Conservation (phyloP, 2,329 filamentous ascomycete genomes). For the Penicillium occitanis region DNA sequence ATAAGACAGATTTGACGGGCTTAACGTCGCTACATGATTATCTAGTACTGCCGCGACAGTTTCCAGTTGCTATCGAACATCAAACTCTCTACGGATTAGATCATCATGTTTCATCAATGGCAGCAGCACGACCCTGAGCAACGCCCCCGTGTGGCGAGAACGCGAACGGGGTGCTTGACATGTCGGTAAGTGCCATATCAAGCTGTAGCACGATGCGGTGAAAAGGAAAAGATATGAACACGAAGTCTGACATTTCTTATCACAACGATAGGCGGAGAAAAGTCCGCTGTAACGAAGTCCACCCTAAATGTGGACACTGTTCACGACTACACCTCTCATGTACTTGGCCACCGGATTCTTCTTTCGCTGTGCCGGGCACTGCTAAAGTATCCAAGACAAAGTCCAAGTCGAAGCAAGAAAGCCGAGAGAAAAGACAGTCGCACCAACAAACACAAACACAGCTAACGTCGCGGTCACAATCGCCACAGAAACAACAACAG, state of each 20-base stretch:
- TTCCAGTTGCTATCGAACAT: neutral
- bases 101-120: constrained; percentile 19
- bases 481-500: constrained; percentile 10
- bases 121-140: constrained; percentile 18
- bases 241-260: neutral
- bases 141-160: constrained; percentile 16
- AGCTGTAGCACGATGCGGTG: neutral
- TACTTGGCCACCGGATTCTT: constrained; percentile 44
- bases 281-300: constrained; percentile 57
- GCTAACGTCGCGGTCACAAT: neutral
- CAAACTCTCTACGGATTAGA: neutral
- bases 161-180: constrained; percentile 19
- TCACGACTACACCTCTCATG: constrained; percentile 56
- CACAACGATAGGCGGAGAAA: constrained; percentile 48
- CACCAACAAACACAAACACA: neutral
- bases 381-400: constrained; percentile 1
- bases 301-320: constrained; percentile 55
- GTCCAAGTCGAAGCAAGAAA: neutral
- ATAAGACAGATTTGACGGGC: neutral
- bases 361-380: constrained; percentile 22
- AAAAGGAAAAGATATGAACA: neutral
- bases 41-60: neutral
- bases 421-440: neutral
- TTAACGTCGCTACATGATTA: neutral
- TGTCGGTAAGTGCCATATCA: constrained; percentile 13